These are phyloP conservation scores for Eleusine indica DNA, from an alignment of 176 grass and related monocot species.

Conservation along the genomic window DNA sequence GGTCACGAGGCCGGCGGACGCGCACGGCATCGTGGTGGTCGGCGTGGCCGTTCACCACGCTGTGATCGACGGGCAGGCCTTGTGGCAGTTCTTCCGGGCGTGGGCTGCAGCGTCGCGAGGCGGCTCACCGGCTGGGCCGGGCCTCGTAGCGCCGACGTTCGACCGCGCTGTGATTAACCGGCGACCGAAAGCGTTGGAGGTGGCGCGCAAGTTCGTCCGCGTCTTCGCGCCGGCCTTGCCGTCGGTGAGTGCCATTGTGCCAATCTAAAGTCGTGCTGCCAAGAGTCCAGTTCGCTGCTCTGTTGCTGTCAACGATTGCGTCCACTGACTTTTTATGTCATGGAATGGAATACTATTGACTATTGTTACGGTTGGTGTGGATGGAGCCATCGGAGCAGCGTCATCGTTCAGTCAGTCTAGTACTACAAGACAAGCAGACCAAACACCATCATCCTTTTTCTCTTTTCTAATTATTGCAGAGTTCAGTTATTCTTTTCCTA, in stretches of 20 bases:
- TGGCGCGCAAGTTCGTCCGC: slow-evolving; percentile 1
- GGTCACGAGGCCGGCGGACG: slow-evolving; percentile 29
- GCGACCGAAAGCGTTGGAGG: slow-evolving; percentile 31
- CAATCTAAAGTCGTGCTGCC: not conserved
- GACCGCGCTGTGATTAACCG: slow-evolving; percentile 38
- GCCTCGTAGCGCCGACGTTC: slow-evolving; percentile 15
- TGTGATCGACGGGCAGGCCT: slow-evolving; percentile 40
- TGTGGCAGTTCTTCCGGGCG: slow-evolving; percentile 61
- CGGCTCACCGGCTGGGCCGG: not conserved
- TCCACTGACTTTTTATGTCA: no score
- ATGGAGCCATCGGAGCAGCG: not conserved
- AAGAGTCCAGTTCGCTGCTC: not conserved
- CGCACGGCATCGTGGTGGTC: not conserved
- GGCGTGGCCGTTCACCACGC: slow-evolving; percentile 51
- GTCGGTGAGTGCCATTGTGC: not conserved
- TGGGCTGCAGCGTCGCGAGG: slow-evolving; percentile 42
- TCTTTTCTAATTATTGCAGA: not conserved
- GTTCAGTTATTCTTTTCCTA: no score
- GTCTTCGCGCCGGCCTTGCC: slow-evolving; percentile 41
- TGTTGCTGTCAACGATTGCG: no score
- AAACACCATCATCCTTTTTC: not conserved
- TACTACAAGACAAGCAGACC: no score
- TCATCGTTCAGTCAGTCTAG: not conserved
- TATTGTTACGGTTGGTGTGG: not conserved
- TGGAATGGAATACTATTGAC: no score